Conservation (phyloP, 306 rosid species). For the Lupinus albus region DNA sequence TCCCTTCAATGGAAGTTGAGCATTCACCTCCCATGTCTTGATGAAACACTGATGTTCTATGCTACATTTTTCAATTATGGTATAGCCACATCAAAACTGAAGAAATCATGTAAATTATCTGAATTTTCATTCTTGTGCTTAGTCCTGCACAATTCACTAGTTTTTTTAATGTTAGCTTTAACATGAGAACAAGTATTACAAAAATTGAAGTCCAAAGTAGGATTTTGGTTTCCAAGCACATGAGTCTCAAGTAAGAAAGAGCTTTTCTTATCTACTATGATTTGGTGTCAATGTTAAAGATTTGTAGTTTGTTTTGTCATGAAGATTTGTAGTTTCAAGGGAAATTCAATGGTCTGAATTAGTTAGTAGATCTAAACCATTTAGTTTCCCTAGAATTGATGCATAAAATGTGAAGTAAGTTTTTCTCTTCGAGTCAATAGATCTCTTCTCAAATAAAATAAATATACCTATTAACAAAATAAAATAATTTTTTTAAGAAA, state of each 20-base stretch:
- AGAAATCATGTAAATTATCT: slow-evolving; percentile 4
- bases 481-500: too few species aligned
- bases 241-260: slow-evolving; percentile 19
- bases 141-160: slow-evolving; percentile 8
- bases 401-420: too few species aligned
- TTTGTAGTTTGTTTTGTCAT: too few species aligned
- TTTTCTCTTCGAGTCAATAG: too few species aligned
- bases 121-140: not conserved
- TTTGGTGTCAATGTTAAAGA: not conserved
- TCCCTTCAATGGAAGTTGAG: slow-evolving; percentile 79
- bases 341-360: too few species aligned
- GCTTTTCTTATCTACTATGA: slow-evolving; percentile 1
- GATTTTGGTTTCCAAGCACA: slow-evolving; percentile 6
- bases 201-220: slow-evolving; percentile 22
- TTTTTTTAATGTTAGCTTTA: not conserved
- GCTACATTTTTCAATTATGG: too few species aligned
- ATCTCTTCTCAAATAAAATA: too few species aligned
- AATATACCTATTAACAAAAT: too few species aligned
- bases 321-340: too few species aligned
- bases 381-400: too few species aligned
- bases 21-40: slow-evolving; percentile 61
- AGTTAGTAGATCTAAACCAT: too few species aligned
- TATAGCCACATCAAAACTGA: not conserved
- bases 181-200: slow-evolving; percentile 5
- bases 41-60: not conserved